Evolutionary conservation across 306 rosid genomes (phyloP).

Genomic region (Macrotyloma uniflorum): DNA sequence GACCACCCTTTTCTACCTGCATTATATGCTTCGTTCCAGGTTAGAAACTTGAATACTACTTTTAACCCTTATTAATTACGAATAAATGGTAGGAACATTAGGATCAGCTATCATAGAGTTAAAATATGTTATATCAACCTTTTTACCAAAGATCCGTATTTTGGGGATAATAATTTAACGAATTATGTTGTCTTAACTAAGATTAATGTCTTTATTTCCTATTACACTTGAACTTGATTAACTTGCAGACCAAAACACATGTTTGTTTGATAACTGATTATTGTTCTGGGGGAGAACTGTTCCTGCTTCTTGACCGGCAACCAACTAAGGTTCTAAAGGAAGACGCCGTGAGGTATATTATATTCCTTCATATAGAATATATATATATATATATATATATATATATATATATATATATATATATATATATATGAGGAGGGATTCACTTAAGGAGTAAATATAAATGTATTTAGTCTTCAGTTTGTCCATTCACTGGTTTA

Average conservation of each 20-base stretch:
- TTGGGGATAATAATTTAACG: not conserved
- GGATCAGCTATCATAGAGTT: not conserved
- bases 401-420: no score
- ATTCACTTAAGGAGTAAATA: no score
- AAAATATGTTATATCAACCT: not conserved
- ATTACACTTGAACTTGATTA: constrained; percentile 3
- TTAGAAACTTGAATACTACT: constrained; percentile 39
- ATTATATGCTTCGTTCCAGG: constrained; percentile 98
- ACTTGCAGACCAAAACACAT: constrained; percentile 90
- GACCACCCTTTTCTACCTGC: constrained; percentile 99
- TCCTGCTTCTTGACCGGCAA: constrained; percentile 86
- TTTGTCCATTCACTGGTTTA: no score
- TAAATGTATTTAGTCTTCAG: no score
- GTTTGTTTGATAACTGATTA: constrained; percentile 96
- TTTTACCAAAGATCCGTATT: not conserved
- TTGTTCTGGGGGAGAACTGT: constrained; percentile 92
- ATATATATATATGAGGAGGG: no score
- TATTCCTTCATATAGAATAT: not conserved
- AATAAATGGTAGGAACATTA: constrained; percentile 12
- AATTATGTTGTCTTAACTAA: not conserved
- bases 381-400: no score
- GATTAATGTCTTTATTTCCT: constrained; percentile 3
- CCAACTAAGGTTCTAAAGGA: constrained; percentile 88
- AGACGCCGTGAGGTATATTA: constrained; percentile 82
- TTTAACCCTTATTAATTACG: not conserved